phyloP scores from a whole-genome alignment of 2,329 filamentous ascomycete genomes.

The Clarireedia paspali region DNA sequence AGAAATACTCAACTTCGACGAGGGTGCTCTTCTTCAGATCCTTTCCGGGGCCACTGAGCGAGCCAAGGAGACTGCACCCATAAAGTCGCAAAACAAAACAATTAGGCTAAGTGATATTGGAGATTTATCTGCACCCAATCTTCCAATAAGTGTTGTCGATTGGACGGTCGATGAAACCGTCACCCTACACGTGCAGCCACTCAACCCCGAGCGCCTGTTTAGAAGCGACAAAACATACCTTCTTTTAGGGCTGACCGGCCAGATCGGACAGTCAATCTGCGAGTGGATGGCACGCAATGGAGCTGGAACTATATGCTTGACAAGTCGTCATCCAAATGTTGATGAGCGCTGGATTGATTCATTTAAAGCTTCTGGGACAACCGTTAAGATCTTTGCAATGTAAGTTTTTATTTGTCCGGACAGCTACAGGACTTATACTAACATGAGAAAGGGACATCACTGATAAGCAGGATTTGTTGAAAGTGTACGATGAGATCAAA shows the following conservation, averaged over 20 bases:
- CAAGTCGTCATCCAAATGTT: conserved; percentile 28
- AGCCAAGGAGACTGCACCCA: no score
- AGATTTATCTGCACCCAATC: not conserved
- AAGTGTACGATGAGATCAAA: not conserved
- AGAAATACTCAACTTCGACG: no score
- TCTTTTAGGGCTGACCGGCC: conserved; percentile 23
- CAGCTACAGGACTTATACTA: no score
- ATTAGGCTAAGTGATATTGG: not conserved
- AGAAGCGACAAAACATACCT: conserved; percentile 24
- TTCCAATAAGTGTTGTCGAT: not conserved
- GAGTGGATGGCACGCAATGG: conserved; percentile 35
- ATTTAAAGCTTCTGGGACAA: conserved; percentile 6
- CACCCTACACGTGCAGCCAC: not conserved
- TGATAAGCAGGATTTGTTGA: not conserved
- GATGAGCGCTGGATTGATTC: conserved; percentile 24
- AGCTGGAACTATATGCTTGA: conserved; percentile 25
- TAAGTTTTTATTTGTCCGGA: no score
- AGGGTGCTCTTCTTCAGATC: no score
- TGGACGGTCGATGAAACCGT: not conserved
- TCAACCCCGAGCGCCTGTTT: not conserved
- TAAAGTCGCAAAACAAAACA: not conserved
- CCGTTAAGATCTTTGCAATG: not conserved
- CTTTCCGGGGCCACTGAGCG: no score
- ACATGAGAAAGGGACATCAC: not conserved
- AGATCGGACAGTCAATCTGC: conserved; percentile 31